phyloP scores from a whole-genome alignment of 345 rosid genomes.

The Moringa oleifera region DNA sequence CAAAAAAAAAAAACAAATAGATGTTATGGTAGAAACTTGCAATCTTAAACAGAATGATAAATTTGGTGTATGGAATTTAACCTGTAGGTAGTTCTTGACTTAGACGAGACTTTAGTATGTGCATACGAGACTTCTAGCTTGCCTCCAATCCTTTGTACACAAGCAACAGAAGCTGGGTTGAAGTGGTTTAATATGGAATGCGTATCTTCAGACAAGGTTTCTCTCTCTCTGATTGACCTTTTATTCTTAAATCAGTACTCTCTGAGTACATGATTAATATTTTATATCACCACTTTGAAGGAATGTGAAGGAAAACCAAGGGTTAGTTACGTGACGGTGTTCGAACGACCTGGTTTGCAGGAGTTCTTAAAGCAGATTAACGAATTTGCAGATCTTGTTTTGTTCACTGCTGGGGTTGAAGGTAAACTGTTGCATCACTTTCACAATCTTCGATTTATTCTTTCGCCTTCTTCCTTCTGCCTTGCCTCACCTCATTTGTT shows the following conservation, averaged over 20 bases:
- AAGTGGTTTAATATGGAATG: constrained; percentile 64
- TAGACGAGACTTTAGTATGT: constrained; percentile 65
- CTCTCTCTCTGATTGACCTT: background rate
- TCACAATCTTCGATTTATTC: background rate
- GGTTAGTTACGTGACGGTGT: constrained; percentile 44
- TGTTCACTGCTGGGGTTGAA: constrained; percentile 60
- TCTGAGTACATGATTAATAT: background rate
- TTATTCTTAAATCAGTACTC: background rate
- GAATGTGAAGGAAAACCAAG: constrained; percentile 20
- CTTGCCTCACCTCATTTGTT: background rate
- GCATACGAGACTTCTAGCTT: constrained; percentile 54
- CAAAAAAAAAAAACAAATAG: too few species aligned
- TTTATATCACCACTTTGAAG: constrained; percentile 24
- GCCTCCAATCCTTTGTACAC: constrained; percentile 33
- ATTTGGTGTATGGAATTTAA: background rate
- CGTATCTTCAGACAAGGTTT: constrained; percentile 47
- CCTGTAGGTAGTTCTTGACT: constrained; percentile 58
- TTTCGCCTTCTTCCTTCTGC: background rate
- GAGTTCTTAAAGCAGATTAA: constrained; percentile 39
- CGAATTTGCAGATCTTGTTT: constrained; percentile 50
- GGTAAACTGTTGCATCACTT: constrained; percentile 23
- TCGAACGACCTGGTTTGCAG: constrained; percentile 55
- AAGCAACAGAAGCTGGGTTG: constrained; percentile 51
- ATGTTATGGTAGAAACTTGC: too few species aligned
- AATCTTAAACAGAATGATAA: too few species aligned